These are phyloP conservation scores for Daldinia caldariorum DNA, from an alignment of 495 filamentous ascomycete species.

Conservation along the genomic window DNA sequence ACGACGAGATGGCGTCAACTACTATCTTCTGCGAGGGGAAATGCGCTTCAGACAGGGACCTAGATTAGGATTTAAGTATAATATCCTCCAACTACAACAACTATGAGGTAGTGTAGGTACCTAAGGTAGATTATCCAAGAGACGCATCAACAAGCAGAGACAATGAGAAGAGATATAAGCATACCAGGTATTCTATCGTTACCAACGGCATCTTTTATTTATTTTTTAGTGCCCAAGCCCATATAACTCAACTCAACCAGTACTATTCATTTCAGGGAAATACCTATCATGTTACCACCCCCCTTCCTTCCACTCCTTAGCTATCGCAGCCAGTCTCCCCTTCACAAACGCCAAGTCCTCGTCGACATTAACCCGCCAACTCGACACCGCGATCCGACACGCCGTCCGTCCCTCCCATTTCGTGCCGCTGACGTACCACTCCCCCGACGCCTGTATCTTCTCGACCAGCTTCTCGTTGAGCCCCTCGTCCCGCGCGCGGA, in stretches of 20 bases:
- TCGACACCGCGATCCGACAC: constrained; percentile 81
- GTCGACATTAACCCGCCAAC: constrained; percentile 74
- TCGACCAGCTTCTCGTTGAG: constrained; percentile 72
- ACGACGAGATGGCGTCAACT: too few relatives aligned
- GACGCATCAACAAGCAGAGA: not conserved
- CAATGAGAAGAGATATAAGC: not conserved
- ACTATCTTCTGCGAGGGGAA: not conserved
- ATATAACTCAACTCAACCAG: not conserved
- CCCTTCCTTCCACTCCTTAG: constrained; percentile 30
- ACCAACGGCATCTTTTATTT: not conserved
- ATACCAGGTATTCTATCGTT: not conserved
- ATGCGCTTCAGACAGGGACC: not conserved
- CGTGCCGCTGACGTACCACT: constrained; percentile 86
- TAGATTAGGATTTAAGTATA: not conserved
- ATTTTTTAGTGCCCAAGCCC: not conserved
- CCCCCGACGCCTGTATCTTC: constrained; percentile 76
- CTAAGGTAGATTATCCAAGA: not conserved
- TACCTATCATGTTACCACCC: not conserved
- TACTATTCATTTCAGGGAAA: not conserved
- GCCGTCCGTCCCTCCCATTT: constrained; percentile 77
- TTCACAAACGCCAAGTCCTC: constrained; percentile 64
- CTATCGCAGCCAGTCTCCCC: constrained; percentile 37
- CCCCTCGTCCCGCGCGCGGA: constrained; percentile 73
- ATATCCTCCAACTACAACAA: not conserved
- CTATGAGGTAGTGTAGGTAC: not conserved